A percentile compares a stretch with the other conserved stretches of the same genome.
Evolutionary conservation across 805 yeast genomes (phyloP).

Genomic region (Lachancea kluyveri): DNA sequence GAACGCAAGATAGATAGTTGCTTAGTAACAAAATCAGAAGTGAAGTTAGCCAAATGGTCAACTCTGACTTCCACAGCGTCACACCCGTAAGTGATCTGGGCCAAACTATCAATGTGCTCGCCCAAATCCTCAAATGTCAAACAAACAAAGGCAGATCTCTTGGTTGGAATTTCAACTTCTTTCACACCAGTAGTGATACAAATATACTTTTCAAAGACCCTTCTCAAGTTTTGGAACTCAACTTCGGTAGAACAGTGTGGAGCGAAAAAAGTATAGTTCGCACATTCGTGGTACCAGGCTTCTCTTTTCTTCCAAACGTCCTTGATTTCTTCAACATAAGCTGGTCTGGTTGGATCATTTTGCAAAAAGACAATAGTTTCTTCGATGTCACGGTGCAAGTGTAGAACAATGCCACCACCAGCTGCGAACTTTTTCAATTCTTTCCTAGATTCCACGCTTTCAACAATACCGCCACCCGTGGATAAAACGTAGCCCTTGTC

Average conservation of each 20-base stretch:
- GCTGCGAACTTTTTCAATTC: conserved; percentile 48
- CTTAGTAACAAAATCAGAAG: conserved; percentile 54
- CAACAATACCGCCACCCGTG: conserved; percentile 97
- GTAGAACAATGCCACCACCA: conserved; percentile 75
- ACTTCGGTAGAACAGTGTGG: conserved; percentile 54
- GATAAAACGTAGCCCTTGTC: conserved; percentile 63
- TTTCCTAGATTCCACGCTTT: conserved; percentile 59
- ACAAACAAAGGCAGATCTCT: conserved; percentile 64
- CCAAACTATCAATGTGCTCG: conserved; percentile 39
- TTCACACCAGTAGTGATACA: conserved; percentile 53
- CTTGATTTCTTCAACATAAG: conserved; percentile 70
- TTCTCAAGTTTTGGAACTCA: conserved; percentile 52
- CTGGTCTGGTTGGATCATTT: conserved; percentile 80
- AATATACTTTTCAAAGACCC: conserved; percentile 53
- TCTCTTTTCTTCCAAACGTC: conserved; percentile 84
- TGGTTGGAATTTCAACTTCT: conserved; percentile 25
- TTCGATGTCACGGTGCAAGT: conserved; percentile 80
- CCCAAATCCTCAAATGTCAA: conserved; percentile 61
- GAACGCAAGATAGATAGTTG: conserved; percentile 69
- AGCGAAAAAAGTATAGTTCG: conserved; percentile 72
- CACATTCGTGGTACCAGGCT: conserved; percentile 69
- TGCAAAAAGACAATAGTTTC: conserved; percentile 72
- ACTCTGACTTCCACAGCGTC: conserved; percentile 82
- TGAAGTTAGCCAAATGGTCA: conserved; percentile 52
- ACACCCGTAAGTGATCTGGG: conserved; percentile 57